These are phyloP conservation scores for Fagus sylvatica DNA, from an alignment of 306 rosid species.

Conservation along the genomic window DNA sequence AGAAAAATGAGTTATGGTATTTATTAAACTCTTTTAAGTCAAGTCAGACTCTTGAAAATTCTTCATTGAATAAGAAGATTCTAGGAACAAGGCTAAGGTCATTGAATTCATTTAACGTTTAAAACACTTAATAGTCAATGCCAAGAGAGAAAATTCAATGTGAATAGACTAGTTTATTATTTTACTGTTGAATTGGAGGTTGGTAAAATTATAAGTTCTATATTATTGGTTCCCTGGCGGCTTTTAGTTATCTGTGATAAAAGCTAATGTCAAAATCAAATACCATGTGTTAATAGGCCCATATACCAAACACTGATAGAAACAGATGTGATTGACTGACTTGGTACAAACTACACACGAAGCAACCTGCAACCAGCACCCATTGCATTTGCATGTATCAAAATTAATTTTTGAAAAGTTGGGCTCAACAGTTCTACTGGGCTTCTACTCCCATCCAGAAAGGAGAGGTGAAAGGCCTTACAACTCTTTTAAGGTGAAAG, in stretches of 20 bases:
- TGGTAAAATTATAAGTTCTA: too few relatives aligned
- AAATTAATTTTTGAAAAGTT: not conserved
- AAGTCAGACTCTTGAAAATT: conserved; percentile 4
- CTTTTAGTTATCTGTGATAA: too few relatives aligned
- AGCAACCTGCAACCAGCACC: too few relatives aligned
- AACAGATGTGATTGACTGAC: too few relatives aligned
- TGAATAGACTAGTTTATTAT: not conserved
- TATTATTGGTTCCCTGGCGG: too few relatives aligned
- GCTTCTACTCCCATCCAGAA: not conserved
- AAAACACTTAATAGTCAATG: not conserved
- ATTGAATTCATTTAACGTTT: too few relatives aligned
- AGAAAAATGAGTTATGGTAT: not conserved
- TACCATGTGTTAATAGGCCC: too few relatives aligned
- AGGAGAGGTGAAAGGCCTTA: not conserved
- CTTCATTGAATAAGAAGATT: not conserved
- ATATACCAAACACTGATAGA: too few relatives aligned
- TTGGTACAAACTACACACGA: too few relatives aligned
- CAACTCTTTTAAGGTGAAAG: not conserved
- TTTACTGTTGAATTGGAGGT: too few relatives aligned
- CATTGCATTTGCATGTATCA: too few relatives aligned
- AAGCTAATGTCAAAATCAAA: too few relatives aligned
- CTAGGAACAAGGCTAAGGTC: not conserved
- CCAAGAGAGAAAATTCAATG: not conserved
- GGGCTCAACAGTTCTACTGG: not conserved
- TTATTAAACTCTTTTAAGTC: not conserved